Evolutionary conservation across 2,329 filamentous ascomycete species (phyloP), one percentile per base, ranked within the genome.

Genomic region (Diplodia scrobiculata): DNA sequence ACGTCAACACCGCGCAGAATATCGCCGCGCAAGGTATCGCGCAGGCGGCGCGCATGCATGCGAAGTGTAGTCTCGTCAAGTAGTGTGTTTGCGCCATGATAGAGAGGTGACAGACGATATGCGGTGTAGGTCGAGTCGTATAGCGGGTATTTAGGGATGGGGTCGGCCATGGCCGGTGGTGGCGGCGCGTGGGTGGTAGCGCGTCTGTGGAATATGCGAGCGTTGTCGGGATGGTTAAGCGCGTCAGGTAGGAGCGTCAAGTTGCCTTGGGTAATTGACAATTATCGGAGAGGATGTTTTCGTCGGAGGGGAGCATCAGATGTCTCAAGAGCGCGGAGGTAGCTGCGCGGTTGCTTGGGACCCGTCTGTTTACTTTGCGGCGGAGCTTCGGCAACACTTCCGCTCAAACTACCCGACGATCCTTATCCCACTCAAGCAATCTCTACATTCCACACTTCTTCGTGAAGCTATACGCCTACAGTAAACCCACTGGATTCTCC

Each of bases 91-190:
- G 77, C 76, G 66, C 75, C 78, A 70, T 84, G 80, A 71, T 84
- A 80, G 47, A 86, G 78, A n/a, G 83, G 83, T 3, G 83, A 84
- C 9, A 84, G 73, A 69, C 83, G 82, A 71, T 84, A 82, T 60
- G 83, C 73, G n/a, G 76, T 81, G 79, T 82, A 85, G 32, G 82
- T 84, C n/a, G 79, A 80, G 70, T 82, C 80, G 70, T 84, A 82
- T 47, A 85, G 76, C 11, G 82, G 80, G 65, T 80, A 79, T 19
- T 73, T 71, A 7, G 75, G 73, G 41, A 76, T 73, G 27, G 58
- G 55, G 65, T 75, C 73, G 66, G 72, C 72, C 76, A 77, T 77
- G 62, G 51, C 21, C 52, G 38, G 9, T 27, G 41, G 29, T 36
- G 45, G 45, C 51, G 58, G 50, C 58, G 58, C 58, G 58, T 45